These are phyloP conservation scores for Xerocomus nothofagi DNA, from an alignment of 1,284 basidiomycete species.

Conservation along the genomic window DNA sequence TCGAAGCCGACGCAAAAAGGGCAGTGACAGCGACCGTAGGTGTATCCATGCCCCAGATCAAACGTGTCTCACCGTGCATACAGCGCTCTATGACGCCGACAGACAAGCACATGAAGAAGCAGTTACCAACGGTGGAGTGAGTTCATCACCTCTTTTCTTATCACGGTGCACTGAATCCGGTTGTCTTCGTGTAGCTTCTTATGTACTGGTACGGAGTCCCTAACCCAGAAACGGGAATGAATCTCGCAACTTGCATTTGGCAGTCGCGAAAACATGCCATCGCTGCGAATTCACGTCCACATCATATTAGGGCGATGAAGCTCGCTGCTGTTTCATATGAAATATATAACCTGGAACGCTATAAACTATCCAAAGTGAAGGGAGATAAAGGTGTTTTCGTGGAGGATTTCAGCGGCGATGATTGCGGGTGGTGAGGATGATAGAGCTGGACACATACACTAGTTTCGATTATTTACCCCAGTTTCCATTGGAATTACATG, in stretches of 20 bases:
- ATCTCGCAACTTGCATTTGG: constrained; percentile 96
- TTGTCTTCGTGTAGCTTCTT: constrained; percentile 51
- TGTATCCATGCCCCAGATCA: constrained; percentile 16
- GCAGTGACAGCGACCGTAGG: constrained; percentile 68
- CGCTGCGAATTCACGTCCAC: constrained; percentile 75
- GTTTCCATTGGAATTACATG: neutral
- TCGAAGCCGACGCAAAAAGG: constrained; percentile 72
- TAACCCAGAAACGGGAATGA: constrained; percentile 69
- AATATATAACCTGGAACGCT: constrained; percentile 75
- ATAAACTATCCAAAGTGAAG: constrained; percentile 62
- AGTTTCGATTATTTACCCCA: constrained; percentile 3
- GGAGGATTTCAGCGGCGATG: constrained; percentile 59
- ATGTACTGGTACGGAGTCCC: constrained; percentile 94
- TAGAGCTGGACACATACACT: neutral
- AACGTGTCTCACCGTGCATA: constrained; percentile 14
- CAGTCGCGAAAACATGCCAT: constrained; percentile 81
- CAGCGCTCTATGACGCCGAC: constrained; percentile 85
- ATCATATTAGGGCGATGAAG: constrained; percentile 81
- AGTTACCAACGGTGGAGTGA: constrained; percentile 77
- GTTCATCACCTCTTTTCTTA: constrained; percentile 18
- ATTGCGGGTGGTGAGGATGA: constrained; percentile 66
- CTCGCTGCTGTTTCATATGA: constrained; percentile 80
- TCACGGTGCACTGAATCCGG: constrained; percentile 3
- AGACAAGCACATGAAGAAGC: constrained; percentile 88
- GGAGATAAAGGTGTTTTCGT: constrained; percentile 59